A percentile compares a stretch with the other conserved stretches of the same genome.
Conservation (phyloP, 2,329 filamentous ascomycete genomes). For the Ophiosphaerella korrae region DNA sequence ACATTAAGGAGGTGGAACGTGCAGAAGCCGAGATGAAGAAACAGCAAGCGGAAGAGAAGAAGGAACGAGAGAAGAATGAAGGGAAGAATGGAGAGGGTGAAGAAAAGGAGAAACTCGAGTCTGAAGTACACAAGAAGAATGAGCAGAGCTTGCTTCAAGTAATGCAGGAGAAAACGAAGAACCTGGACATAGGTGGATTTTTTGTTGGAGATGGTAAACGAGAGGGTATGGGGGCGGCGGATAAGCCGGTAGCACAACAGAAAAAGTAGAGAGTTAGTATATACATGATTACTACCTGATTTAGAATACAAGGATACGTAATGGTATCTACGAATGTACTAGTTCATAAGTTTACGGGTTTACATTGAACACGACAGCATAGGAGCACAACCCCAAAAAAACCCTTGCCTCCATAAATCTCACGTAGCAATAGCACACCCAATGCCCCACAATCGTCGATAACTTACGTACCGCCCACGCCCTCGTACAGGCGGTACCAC, state of each 20-base stretch:
- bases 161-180: conserved; percentile 49
- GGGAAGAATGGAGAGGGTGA: conserved; percentile 25
- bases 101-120: conserved; percentile 48
- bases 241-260: not conserved
- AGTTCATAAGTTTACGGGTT: too few relatives aligned
- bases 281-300: too few relatives aligned
- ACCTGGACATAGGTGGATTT: conserved; percentile 22
- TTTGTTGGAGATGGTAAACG: conserved; percentile 7
- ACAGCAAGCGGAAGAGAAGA: conserved; percentile 50
- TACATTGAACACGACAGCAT: too few relatives aligned
- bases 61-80: conserved; percentile 44
- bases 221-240: conserved; percentile 6
- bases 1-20: conserved; percentile 52
- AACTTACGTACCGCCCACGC: too few relatives aligned
- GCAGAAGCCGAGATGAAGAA: conserved; percentile 53
- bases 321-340: too few relatives aligned
- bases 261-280: too few relatives aligned
- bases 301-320: too few relatives aligned
- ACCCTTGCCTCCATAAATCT: too few relatives aligned
- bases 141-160: conserved; percentile 51
- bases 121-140: conserved; percentile 52
- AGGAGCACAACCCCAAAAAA: too few relatives aligned
- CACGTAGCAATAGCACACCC: too few relatives aligned
- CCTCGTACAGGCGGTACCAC: too few relatives aligned
- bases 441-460: too few relatives aligned